phyloP scores from a whole-genome alignment of 805 yeast genomes.

The Wickerhamiella galacta region DNA sequence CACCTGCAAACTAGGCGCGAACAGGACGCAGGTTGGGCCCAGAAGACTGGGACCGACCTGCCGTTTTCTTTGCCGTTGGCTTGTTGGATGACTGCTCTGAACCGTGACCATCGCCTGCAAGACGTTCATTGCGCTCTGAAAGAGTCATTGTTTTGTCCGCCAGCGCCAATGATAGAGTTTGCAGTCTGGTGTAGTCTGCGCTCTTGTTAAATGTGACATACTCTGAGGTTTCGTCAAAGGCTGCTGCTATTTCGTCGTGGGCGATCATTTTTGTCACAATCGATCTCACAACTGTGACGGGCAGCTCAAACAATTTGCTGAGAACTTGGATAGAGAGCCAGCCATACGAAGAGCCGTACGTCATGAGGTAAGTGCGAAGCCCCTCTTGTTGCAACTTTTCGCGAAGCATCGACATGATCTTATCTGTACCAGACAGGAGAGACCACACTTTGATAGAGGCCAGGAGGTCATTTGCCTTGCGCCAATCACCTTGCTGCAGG shows the following conservation, averaged over 20 bases:
- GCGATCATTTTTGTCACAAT: slow-evolving; percentile 62
- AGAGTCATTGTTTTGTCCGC: slow-evolving; percentile 66
- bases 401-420: slow-evolving; percentile 40
- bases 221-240: slow-evolving; percentile 48
- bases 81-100: slow-evolving; percentile 9
- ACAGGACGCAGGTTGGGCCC: neutral
- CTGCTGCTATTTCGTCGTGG: slow-evolving; percentile 60
- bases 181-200: slow-evolving; percentile 67
- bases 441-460: slow-evolving; percentile 74
- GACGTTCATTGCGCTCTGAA: slow-evolving; percentile 71
- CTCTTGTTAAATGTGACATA: slow-evolving; percentile 56
- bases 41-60: neutral
- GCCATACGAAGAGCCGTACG: slow-evolving; percentile 59
- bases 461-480: slow-evolving; percentile 52
- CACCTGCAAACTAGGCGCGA: neutral
- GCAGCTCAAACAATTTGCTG: slow-evolving; percentile 48
- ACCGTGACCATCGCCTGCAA: slow-evolving; percentile 62
- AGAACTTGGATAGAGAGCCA: slow-evolving; percentile 56
- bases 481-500: slow-evolving; percentile 83
- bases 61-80: neutral
- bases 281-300: slow-evolving; percentile 37
- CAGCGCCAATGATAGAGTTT: slow-evolving; percentile 70
- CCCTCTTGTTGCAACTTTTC: slow-evolving; percentile 78
- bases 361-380: slow-evolving; percentile 79
- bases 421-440: slow-evolving; percentile 53